Evolutionary conservation across 345 rosid genomes (phyloP).

Genomic region (Bruguiera gymnorhiza): DNA sequence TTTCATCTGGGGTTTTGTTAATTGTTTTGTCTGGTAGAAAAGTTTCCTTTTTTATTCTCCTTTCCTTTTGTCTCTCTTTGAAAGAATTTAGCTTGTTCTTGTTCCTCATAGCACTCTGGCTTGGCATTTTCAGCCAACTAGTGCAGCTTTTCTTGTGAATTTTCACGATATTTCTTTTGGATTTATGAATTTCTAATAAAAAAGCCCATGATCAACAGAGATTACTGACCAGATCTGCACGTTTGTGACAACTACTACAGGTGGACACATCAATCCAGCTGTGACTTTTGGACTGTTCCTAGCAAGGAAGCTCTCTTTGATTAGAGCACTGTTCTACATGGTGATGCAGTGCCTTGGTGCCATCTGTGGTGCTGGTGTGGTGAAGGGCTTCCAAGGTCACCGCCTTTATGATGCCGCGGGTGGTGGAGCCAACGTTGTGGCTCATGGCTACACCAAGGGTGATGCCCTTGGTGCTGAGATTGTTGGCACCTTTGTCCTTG

Average conservation of each 20-base stretch:
- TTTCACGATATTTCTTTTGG: no score
- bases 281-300: neutral
- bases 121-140: no score
- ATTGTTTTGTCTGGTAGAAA: neutral
- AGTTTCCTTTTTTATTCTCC: neutral
- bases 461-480: conserved; percentile 4
- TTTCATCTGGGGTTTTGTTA: neutral
- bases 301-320: conserved; percentile 1
- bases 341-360: conserved; percentile 6
- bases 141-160: no score
- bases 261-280: conserved; percentile 4
- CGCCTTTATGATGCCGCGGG: neutral
- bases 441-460: conserved; percentile 1
- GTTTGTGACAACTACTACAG: neutral
- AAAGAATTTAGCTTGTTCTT: neutral
- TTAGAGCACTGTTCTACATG: neutral
- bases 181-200: no score
- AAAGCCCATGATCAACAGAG: neutral
- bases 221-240: neutral
- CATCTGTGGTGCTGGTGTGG: conserved; percentile 6
- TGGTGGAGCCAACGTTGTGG: neutral
- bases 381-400: neutral
- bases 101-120: neutral
- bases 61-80: neutral
- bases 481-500: conserved; percentile 3